Evolutionary conservation across 2,329 filamentous ascomycete genomes (phyloP), one percentile per base, ranked within the genome.

Genomic region (Fusarium sambucinum): DNA sequence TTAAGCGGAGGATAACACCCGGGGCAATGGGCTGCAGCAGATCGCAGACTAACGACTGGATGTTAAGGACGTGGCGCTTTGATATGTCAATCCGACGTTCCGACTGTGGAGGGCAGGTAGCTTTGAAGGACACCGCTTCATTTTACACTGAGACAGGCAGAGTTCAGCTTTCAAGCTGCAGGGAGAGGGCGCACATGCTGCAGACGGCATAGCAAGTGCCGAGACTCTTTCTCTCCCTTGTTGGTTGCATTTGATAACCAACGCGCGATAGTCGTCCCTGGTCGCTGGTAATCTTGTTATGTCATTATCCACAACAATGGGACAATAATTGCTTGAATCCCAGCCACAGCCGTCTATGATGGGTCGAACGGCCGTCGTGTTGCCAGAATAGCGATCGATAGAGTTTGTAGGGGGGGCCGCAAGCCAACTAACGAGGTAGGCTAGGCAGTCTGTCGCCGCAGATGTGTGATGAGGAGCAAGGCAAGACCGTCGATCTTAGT

Each of bases 21-120:
- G 41, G 48, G 27, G 53, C 41, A 46, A 53, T 53, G 52, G 47
- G 38, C 37, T 66, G 41, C 53, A 55, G 62, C 47, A 56, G 65
- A 47, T 69, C 46, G 30, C 14, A 42, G 41, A 57, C 66, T 66
- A 69, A 35, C 53, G 32, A 67, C 57, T 63, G 44, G 57, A 47
- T 21, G 46, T 54, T 55, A 45, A 63, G 53, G 66, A 51, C 41
- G 66, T 69, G 66, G 66, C 66, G 66, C 40, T 55, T 30, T 59
- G 46, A 32, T 64, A 37, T 53, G 48, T 38, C 41, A 46, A 52
- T 41, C 56, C 50, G 50, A 60, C 44, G 38, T 51, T 30, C 55
- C 40, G 60, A 30, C 46, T 30, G 21, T 66, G 55, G 66, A 69
- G 52, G 60, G 53, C 19, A 44, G 41, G 41, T 37, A 47, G 29